These are phyloP conservation scores for Coffea eugenioides DNA, from an alignment of 257 asterid species.

Conservation along the genomic window DNA sequence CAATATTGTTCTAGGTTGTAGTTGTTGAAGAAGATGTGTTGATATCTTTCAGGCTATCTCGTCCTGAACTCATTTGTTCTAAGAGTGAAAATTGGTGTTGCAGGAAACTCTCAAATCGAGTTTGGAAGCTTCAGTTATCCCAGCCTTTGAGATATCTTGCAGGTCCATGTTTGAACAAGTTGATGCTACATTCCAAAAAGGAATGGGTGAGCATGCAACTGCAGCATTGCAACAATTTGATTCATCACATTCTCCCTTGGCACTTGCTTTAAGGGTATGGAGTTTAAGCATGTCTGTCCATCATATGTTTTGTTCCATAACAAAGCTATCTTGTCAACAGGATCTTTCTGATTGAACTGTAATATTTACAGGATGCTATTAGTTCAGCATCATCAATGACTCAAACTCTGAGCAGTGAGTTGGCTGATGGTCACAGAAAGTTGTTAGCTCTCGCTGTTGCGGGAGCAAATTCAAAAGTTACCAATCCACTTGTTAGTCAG, in stretches of 20 bases:
- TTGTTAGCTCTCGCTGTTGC: constrained; percentile 74
- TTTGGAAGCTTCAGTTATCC: constrained; percentile 81
- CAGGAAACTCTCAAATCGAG: constrained; percentile 83
- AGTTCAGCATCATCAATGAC: constrained; percentile 83
- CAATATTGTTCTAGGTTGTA: not conserved
- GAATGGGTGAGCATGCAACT: constrained; percentile 74
- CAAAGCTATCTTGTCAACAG: not conserved
- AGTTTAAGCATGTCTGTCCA: not conserved
- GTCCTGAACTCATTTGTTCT: not conserved
- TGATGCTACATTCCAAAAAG: constrained; percentile 84
- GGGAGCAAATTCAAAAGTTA: constrained; percentile 64
- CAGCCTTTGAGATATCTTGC: constrained; percentile 95
- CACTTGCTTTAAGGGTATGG: constrained; percentile 74
- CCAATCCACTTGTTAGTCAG: constrained; percentile 62
- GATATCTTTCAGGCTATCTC: not conserved
- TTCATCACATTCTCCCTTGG: constrained; percentile 77
- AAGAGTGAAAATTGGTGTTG: constrained; percentile 24
- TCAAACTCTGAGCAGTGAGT: constrained; percentile 72
- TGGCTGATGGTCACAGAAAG: constrained; percentile 89
- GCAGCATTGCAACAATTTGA: constrained; percentile 81
- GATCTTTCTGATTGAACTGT: not conserved
- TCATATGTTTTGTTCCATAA: not conserved
- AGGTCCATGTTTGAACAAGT: constrained; percentile 93
- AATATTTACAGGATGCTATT: constrained; percentile 63
- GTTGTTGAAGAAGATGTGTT: not conserved